phyloP scores from a whole-genome alignment of 768 basidiomycete species.

The Suillus fuscotomentosus region DNA sequence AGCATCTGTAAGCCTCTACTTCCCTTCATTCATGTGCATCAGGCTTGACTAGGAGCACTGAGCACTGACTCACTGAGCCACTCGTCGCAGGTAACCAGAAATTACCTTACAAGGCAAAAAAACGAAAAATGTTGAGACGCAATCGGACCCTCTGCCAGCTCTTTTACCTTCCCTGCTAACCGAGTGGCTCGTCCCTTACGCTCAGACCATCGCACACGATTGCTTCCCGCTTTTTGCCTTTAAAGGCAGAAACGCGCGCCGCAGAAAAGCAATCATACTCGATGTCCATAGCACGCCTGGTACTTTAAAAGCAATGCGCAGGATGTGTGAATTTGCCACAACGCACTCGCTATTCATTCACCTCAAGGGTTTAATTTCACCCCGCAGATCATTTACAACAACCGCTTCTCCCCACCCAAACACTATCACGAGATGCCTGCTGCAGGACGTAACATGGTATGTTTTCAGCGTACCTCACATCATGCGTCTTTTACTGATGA shows the following conservation, averaged over 20 bases:
- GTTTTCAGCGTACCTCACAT: not conserved
- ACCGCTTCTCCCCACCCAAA: not conserved
- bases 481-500: not conserved
- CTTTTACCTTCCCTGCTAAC: not conserved
- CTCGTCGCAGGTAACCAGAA: not conserved
- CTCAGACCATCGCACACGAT: slow-evolving; percentile 18
- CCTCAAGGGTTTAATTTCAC: not conserved
- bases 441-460: not conserved
- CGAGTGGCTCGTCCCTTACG: slow-evolving; percentile 6
- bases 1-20: not conserved
- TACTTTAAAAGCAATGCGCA: slow-evolving; percentile 21
- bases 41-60: not conserved
- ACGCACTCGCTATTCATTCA: slow-evolving; percentile 1
- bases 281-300: slow-evolving; percentile 16
- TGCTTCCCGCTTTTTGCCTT: slow-evolving; percentile 20
- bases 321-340: slow-evolving; percentile 1
- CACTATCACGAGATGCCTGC: not conserved
- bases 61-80: not conserved
- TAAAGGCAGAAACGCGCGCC: slow-evolving; percentile 17
- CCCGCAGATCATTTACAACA: not conserved
- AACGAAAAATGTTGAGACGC: not conserved
- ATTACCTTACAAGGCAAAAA: not conserved
- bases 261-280: slow-evolving; percentile 25
- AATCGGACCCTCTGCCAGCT: not conserved
- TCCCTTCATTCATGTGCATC: not conserved